Base-by-base conservation (phyloP, 257 asterid species). In the Nicotiana paniculata region DNA sequence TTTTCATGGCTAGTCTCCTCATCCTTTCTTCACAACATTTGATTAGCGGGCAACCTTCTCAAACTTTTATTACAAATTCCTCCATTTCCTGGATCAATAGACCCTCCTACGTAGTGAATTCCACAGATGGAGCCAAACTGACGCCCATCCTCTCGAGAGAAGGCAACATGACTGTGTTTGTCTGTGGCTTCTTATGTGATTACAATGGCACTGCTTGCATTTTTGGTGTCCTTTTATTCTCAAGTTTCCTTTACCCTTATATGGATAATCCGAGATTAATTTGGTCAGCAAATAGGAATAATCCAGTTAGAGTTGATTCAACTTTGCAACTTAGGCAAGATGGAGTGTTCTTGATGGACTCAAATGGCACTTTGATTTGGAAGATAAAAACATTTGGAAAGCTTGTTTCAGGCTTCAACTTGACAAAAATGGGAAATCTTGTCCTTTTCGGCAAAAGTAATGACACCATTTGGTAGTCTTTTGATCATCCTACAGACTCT, bases 211-310 rank as follows among this genome's bases (percentile, higher is more conserved):
- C 81, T 77, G 48, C 67, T n/a, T 80, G 83, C 77, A 2, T 64
- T 48, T 64, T 80, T 48, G 77, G 77, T 1, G 77, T 63, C 82
- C 63, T 63, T 24, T 18, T 63, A 43, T 65, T 2, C 1, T 4
- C 24, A 13, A 4, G 0, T 8, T 0, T 1, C 11, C 0, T 0
- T 35, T 2, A 15, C 1, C 10, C 10, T 24, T 54, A 4, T 30
- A 35, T 76, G 24, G 43, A 67, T 28, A 46, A 48, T 5, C 77
- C 69, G 5, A 10, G 5, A n/a, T 54, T 83, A 55, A 55, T 67
- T 5, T 83, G 86, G 86, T 79, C 83, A 8, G 81, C 76, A 5
- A 83, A 83, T 54, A 48, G 83, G 39, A 79, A 83, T 24, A 33
- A 37, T 67, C 86, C 57, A 7, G 86, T 79, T 13, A 55, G 55